Evolutionary conservation across 2,329 filamentous ascomycete genomes (phyloP), one percentile per base, ranked within the genome.

Genomic region (Paraphoma chrysanthemicola): DNA sequence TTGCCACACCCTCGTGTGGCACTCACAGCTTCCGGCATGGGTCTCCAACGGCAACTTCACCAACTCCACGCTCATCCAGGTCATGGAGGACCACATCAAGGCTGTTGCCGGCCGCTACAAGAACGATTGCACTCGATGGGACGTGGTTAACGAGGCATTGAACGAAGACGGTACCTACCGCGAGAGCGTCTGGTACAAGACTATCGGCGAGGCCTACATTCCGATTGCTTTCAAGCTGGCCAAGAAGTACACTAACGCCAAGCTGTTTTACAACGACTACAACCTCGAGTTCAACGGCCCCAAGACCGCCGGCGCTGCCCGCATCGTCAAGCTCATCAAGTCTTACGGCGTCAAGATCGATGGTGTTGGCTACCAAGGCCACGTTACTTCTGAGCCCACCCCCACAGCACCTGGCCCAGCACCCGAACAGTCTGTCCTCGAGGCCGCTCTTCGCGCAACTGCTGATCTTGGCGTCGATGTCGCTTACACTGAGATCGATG

Each of bases 301-400:
- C 3, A 82, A 81, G 56, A 65, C 72, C 39, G 67, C 56, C 43
- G 76, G 73, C 30, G 76, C 75, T 0, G 63, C 66, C 29, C 57
- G 69, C 18, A 73, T 80, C 43, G 74, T 79, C 52, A 74, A 76
- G 58, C 72, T 72, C 29, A 67, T 81, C 44, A 68, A 78, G 53
- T 75, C 75, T 6, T 78, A 77, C 23, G 77, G 77, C 14, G 75
- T 77, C 47, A 76, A 77, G 55, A 86, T 89, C 58, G 83, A 89
- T 59, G 86, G 87, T 53, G 82, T 89, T n/a, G 87, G 88, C 30
- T 80, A 88, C 67, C 86, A 90, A 71, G 84, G 78, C 30, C 87
- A 90, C 72, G 74, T 82, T 48, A 79, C 78, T 53, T 79, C 57
- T 45, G 81, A 89, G 44, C 79, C 83, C 51, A 85, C 85, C 6